Conservation (phyloP, 129 eudicot genomes). For the Arctium lappa region DNA sequence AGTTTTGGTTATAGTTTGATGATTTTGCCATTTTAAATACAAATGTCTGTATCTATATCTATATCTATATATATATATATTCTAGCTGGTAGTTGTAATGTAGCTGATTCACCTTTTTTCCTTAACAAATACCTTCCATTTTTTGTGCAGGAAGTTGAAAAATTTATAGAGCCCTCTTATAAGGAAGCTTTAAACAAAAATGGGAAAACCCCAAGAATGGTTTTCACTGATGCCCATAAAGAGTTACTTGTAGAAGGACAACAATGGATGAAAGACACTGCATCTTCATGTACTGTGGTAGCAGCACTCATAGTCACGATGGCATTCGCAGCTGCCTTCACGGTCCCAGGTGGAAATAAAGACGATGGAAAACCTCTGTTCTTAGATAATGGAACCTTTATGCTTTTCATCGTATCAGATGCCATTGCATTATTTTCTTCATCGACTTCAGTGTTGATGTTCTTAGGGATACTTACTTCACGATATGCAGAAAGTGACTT, state of each 20-base stretch:
- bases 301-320: constrained; percentile 32
- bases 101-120: background rate
- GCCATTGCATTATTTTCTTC: constrained; percentile 24
- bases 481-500: constrained; percentile 17
- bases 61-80: no score
- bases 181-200: background rate
- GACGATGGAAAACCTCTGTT: constrained; percentile 18
- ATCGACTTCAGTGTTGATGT: constrained; percentile 17
- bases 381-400: background rate
- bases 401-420: constrained; percentile 17
- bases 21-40: no score
- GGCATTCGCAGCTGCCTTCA: constrained; percentile 27
- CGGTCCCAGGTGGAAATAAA: constrained; percentile 18
- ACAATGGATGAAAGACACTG: constrained; percentile 25
- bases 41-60: no score
- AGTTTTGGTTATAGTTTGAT: no score
- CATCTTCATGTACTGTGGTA: constrained; percentile 24
- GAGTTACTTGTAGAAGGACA: constrained; percentile 10
- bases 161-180: constrained; percentile 6
- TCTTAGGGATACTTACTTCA: constrained; percentile 25
- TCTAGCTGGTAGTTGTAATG: background rate
- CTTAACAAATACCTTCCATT: background rate
- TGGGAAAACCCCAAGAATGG: background rate
- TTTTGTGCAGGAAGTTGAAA: constrained; percentile 15
- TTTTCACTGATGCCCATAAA: constrained; percentile 17